A percentile compares a stretch with the other conserved stretches of the same genome.
These are phyloP conservation scores for Eutypa lata DNA, from an alignment of 2,329 filamentous ascomycete genomes.

Conservation along the genomic window DNA sequence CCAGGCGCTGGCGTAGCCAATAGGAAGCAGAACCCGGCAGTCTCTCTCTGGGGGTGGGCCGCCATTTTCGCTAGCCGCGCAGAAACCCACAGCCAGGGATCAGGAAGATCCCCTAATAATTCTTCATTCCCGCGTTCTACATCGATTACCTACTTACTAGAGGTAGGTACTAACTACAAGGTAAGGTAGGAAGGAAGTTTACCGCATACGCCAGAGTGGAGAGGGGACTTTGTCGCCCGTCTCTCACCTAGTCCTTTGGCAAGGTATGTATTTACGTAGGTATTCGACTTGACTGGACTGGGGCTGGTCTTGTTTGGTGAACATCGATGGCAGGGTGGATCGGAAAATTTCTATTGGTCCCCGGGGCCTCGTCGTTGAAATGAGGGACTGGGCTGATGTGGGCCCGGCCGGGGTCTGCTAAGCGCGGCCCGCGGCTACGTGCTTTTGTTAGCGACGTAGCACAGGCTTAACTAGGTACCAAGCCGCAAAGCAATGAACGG, in stretches of 20 bases:
- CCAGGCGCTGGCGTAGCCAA: slow-evolving; percentile 24
- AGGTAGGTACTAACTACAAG: too few relatives aligned
- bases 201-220: too few relatives aligned
- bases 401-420: slow-evolving; percentile 9
- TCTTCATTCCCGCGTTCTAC: too few relatives aligned
- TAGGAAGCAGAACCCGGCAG: slow-evolving; percentile 6
- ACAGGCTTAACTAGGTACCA: too few relatives aligned
- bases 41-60: not conserved
- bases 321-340: slow-evolving; percentile 10
- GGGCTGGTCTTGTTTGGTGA: slow-evolving; percentile 15
- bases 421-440: slow-evolving; percentile 26
- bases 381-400: slow-evolving; percentile 18
- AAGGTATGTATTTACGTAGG: too few relatives aligned
- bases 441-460: not conserved
- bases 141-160: too few relatives aligned
- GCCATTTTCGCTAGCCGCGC: not conserved
- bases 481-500: too few relatives aligned
- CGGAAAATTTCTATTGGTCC: slow-evolving; percentile 27
- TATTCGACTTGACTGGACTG: too few relatives aligned
- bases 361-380: slow-evolving; percentile 15
- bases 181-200: too few relatives aligned
- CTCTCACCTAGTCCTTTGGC: too few relatives aligned
- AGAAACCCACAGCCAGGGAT: not conserved
- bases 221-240: too few relatives aligned
- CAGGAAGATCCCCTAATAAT: not conserved